Conservation (phyloP, 169 alveolate genomes). For the Plasmodium billcollinsi region DNA sequence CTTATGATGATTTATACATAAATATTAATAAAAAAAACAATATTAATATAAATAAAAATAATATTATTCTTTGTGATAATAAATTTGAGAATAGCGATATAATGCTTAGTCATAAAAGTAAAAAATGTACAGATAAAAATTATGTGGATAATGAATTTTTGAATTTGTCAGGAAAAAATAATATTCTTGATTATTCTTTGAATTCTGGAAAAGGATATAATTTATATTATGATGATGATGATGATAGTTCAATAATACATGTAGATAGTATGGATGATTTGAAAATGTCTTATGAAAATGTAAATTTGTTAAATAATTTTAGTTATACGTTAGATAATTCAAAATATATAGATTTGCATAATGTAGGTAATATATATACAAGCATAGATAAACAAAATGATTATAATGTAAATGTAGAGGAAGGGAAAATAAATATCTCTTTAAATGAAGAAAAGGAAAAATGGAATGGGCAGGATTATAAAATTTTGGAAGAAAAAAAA, state of each 20-base stretch:
- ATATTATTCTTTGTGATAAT: too few species aligned
- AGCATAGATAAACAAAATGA: not conserved
- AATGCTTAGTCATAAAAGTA: too few species aligned
- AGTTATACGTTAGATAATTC: not conserved
- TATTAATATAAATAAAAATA: too few species aligned
- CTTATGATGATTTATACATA: too few species aligned
- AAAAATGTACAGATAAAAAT: not conserved
- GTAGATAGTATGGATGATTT: slow-evolving; percentile 3
- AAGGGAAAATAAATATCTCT: not conserved
- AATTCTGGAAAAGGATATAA: slow-evolving; percentile 6
- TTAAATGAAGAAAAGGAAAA: not conserved
- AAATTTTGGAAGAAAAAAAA: not conserved
- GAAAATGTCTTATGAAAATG: not conserved
- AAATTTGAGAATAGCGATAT: too few species aligned
- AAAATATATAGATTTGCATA: too few species aligned
- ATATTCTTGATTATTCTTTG: slow-evolving; percentile 1
- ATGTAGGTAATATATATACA: too few species aligned
- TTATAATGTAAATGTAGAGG: not conserved
- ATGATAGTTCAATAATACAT: not conserved
- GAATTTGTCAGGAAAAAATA: not conserved
- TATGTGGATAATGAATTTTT: not conserved
- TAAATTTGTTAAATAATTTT: not conserved
- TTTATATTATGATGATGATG: not conserved
- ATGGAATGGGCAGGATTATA: not conserved
- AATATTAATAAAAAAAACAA: too few species aligned